phyloP scores from a whole-genome alignment of 768 basidiomycete species.

The Leccinum uliginosum region DNA sequence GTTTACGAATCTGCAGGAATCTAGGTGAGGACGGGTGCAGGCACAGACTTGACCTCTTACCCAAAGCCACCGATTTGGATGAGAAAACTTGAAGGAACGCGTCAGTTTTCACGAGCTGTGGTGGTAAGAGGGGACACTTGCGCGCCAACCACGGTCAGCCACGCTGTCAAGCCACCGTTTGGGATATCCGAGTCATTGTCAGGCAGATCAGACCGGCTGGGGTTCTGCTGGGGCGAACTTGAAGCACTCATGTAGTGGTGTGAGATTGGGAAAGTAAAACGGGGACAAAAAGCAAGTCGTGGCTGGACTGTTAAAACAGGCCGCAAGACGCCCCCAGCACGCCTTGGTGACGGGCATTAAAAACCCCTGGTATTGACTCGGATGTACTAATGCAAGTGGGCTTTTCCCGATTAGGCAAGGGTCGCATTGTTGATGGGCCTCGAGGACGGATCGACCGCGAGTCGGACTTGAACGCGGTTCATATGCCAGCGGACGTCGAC shows the following conservation, averaged over 20 bases:
- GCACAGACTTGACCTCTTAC: slow-evolving; percentile 11
- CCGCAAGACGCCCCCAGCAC: too few relatives aligned
- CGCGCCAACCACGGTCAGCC: slow-evolving; percentile 24
- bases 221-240: not conserved
- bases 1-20: slow-evolving; percentile 26
- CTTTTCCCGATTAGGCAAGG: not conserved
- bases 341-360: not conserved
- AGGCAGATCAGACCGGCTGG: not conserved
- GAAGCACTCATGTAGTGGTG: slow-evolving; percentile 2
- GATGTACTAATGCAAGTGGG: not conserved
- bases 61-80: slow-evolving; percentile 38
- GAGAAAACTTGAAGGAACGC: slow-evolving; percentile 23
- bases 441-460: not conserved
- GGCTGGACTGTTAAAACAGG: not conserved
- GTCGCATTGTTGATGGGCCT: not conserved
- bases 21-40: not conserved
- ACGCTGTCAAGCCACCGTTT: slow-evolving; percentile 26
- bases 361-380: too few relatives aligned
- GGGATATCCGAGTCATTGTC: slow-evolving; percentile 6
- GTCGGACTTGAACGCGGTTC: not conserved
- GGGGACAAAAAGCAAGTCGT: not conserved
- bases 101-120: not conserved
- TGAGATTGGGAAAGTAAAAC: not conserved
- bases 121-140: slow-evolving; percentile 1
- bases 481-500: not conserved